Evolutionary conservation across 495 filamentous ascomycete species (phyloP), one percentile per base, ranked within the genome.

Genomic region (Aspergillus bertholletiae): DNA sequence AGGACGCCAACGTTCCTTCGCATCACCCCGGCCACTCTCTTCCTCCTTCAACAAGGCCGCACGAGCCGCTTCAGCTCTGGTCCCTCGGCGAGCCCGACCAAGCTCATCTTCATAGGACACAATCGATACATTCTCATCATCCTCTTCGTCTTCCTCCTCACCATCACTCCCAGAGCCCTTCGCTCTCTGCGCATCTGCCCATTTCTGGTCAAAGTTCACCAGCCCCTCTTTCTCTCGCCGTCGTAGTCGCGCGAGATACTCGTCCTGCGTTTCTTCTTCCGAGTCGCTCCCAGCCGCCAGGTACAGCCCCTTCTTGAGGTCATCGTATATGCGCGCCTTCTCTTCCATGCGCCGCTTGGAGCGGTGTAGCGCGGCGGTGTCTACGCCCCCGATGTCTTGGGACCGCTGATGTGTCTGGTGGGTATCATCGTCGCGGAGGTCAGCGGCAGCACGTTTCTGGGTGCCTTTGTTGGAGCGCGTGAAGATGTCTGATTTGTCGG

Each of bases 181-280:
- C 12, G 75, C 73, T 11, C 70, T 69, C 41, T 84, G 66, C 35
- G 71, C 67, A 59, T 95, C 89, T 0, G 86, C 90, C 90, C 93
- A 96, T 70, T 97, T 98, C 40, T 84, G 76, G 70, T 97, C 92
- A 64, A 97, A 98, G 74, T 98, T 94, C 0, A 98, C 86, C 20
- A 93, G 72, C 8, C 70, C 81, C 61, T 80, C 81, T 47, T 71
- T 69, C 50, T 77, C 74, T 53, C 66, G 71, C 49, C 73, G 62
- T 7, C 73, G 57, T 20, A 77, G 44, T 18, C 71, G 57, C 2
- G 61, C 48, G 3, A 72, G 28, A 51, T 74, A 71, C 35, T 59
- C 57, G 8, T 72, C 70, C 23, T 44, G 32, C 7, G 49, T 23
- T 7, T 74, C 74, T 40, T 83, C 84, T 13, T 80, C 77, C 9